Evolutionary conservation across 768 basidiomycete genomes (phyloP).

Genomic region (Leccinum fibrillosum): DNA sequence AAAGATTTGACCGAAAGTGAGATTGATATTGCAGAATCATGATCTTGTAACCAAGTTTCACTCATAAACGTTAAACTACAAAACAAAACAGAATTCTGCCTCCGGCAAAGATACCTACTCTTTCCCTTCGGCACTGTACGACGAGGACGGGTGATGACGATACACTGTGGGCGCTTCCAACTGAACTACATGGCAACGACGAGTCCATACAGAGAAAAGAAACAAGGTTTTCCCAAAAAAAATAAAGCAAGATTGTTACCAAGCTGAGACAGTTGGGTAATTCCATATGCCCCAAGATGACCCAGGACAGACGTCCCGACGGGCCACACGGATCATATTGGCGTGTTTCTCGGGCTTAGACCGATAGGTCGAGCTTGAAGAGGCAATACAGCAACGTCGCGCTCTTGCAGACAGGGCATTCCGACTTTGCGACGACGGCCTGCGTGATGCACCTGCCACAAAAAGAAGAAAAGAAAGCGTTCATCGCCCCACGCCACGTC

Average conservation of each 20-base stretch:
- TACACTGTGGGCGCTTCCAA: not conserved
- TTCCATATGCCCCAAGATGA: not conserved
- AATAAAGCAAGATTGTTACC: not conserved
- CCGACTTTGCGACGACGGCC: slow-evolving; percentile 41
- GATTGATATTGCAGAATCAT: too few species aligned
- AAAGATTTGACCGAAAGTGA: too few species aligned
- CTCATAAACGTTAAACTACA: too few species aligned
- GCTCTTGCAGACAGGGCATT: slow-evolving; percentile 51
- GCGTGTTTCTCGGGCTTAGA: slow-evolving; percentile 1
- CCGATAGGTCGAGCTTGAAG: slow-evolving; percentile 46
- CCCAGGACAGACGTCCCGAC: not conserved
- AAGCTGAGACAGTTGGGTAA: not conserved
- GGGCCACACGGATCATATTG: not conserved
- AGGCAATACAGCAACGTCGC: slow-evolving; percentile 54
- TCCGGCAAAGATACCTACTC: too few species aligned
- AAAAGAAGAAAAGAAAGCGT: not conserved
- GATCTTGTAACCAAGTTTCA: too few species aligned
- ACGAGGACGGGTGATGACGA: not conserved
- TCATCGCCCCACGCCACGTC: not conserved
- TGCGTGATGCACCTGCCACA: slow-evolving; percentile 32
- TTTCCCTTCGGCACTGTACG: not conserved
- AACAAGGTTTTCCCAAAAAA: not conserved
- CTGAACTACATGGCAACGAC: not conserved
- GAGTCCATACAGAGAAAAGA: not conserved
- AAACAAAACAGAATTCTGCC: too few species aligned